Base-by-base conservation (phyloP, 208 protist species). In the Plasmodiophora brassicae region DNA sequence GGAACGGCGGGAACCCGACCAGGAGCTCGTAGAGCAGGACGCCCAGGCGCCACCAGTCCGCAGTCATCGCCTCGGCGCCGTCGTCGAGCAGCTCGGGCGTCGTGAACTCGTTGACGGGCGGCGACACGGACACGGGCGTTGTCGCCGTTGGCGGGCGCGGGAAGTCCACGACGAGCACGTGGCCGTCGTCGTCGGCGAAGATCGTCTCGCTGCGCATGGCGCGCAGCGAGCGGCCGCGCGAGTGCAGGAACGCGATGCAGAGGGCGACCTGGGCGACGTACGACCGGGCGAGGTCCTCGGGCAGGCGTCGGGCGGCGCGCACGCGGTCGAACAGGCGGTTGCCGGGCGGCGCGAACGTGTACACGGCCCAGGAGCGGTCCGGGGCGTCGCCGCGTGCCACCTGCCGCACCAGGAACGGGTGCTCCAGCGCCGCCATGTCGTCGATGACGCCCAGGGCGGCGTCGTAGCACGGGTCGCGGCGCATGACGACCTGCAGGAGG, bases 401-500 rank as follows among this genome's bases (percentile, higher is more conserved):
- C 65, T 36, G n/a, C n/a, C n/a, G 65, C 10, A 32, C 65, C 32
- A 78, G 41, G 65, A 78, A 78, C 14, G 65, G 65, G n/a, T 78
- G 65, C 10, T 78, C 32, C 14, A 78, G 65, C 32, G 10, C 14
- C 10, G 14, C 10, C 65, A 78, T 78, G n/a, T 36, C 5, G 14
- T 32, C n/a, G 65, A 78, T 78, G n/a, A 78, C 14, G 32, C 32
- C n/a, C 10, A 36, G 10, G 32, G 32, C 65, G 10, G 32, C 41
- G 14, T 78, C 65, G n/a, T 36, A 78, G n/a, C 5, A 32, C 10
- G 5, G 32, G n/a, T 78, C 65, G 14, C 65, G 5, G 10, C 41
- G 32, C 65, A 78, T 78, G 10, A 78, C 65, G n/a, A 78, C 65
- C n/a, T 78, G 65, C 65, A 78, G 41, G 10, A 78, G n/a, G 41